phyloP scores from a whole-genome alignment of 768 basidiomycete species.

The Lanmaoa rubissima region DNA sequence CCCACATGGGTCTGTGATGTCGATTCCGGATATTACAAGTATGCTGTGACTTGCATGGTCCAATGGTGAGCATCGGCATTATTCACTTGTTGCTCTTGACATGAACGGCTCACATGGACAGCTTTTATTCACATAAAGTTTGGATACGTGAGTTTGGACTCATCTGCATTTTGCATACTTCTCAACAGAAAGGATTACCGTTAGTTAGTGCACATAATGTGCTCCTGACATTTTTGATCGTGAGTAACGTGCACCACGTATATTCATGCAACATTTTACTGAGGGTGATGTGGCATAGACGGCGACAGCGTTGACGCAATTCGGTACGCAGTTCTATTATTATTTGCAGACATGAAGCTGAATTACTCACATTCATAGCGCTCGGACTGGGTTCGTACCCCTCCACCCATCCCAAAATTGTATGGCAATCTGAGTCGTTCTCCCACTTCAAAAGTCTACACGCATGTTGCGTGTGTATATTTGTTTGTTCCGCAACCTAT shows the following conservation, averaged over 20 bases:
- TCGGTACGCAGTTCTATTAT: neutral
- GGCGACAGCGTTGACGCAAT: neutral
- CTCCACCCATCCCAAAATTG: too few relatives aligned
- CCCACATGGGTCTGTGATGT: too few relatives aligned
- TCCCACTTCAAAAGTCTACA: neutral
- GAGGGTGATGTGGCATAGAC: neutral
- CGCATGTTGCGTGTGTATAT: neutral
- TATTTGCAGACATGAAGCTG: neutral
- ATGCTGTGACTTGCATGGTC: constrained; percentile 1
- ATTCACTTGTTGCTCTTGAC: neutral
- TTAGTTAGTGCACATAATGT: constrained; percentile 7
- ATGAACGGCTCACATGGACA: neutral
- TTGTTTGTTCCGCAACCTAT: neutral
- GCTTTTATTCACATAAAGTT: constrained; percentile 13
- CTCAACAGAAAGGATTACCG: neutral
- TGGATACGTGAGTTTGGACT: constrained; percentile 13
- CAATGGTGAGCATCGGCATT: constrained; percentile 5
- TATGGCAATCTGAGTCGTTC: neutral
- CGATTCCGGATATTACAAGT: neutral
- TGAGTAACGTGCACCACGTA: neutral
- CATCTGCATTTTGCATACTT: too few relatives aligned
- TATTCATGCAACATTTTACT: neutral
- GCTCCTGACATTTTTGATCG: constrained; percentile 3
- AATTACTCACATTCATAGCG: neutral
- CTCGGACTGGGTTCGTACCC: constrained; percentile 6